phyloP scores from a whole-genome alignment of 305 asterid species.

The Stenogyne calaminthoides region DNA sequence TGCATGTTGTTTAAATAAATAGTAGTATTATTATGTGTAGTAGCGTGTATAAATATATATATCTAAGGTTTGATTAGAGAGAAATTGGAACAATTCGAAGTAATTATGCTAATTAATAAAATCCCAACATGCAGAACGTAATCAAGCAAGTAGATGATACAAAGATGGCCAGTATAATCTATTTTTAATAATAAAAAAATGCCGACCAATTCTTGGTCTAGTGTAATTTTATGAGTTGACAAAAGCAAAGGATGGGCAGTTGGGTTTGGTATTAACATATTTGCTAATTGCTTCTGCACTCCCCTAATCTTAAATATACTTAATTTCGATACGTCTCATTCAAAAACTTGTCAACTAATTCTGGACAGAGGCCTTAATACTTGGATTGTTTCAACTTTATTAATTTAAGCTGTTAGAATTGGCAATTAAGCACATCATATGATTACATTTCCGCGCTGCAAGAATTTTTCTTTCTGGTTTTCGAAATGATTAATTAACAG shows the following conservation, averaged over 20 bases:
- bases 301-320: not conserved
- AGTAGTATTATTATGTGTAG: not conserved
- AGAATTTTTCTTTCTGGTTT: not conserved
- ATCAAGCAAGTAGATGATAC: not conserved
- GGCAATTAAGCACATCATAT: not conserved
- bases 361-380: not conserved
- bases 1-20: not conserved
- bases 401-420: not conserved
- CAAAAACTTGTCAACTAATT: not conserved
- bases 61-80: not conserved
- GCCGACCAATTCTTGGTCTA: not conserved
- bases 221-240: constrained; percentile 32
- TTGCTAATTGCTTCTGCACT: not conserved
- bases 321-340: not conserved
- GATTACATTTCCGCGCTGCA: not conserved
- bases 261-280: constrained; percentile 26
- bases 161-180: constrained; percentile 1
- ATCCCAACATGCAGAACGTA: constrained; percentile 6
- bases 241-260: constrained; percentile 22
- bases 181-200: not conserved
- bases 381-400: not conserved
- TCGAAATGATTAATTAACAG: not conserved
- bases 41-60: not conserved
- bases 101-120: not conserved
- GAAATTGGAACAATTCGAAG: not conserved